A percentile compares a stretch with the other conserved stretches of the same genome.
These are phyloP conservation scores for Shiraia bambusicola DNA, from an alignment of 2,329 filamentous ascomycete species.

Conservation along the genomic window DNA sequence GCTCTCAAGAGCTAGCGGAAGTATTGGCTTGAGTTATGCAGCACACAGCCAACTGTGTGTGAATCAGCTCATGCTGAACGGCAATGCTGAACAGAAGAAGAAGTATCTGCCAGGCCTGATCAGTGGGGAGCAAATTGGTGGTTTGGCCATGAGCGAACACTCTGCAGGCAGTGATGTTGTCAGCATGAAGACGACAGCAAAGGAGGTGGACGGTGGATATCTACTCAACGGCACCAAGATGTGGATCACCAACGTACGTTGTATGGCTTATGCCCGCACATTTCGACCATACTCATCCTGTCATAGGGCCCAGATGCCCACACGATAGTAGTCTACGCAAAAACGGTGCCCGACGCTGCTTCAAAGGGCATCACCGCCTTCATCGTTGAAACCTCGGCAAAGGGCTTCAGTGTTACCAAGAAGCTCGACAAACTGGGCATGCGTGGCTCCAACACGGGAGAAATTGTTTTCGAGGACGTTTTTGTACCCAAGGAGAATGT, in stretches of 20 bases:
- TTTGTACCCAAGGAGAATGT: conserved; percentile 84
- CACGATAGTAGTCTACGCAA: conserved; percentile 92
- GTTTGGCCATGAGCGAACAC: conserved; percentile 92
- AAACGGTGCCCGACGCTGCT: conserved; percentile 76
- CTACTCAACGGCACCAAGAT: conserved; percentile 89
- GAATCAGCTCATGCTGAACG: conserved; percentile 94
- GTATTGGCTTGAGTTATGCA: conserved; percentile 87
- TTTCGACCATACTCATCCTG: background rate
- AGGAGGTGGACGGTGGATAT: conserved; percentile 79
- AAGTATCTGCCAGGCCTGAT: conserved; percentile 80
- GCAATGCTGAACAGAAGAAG: conserved; percentile 73
- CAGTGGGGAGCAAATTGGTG: conserved; percentile 77
- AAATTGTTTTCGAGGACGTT: conserved; percentile 85
- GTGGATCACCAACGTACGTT: conserved; percentile 91
- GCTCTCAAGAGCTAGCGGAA: conserved; percentile 81
- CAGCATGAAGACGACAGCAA: conserved; percentile 87
- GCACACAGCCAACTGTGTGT: conserved; percentile 96
- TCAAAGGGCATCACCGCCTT: conserved; percentile 96
- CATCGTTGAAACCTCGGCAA: conserved; percentile 69
- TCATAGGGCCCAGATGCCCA: conserved; percentile 80
- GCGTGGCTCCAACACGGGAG: conserved; percentile 94
- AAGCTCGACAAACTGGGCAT: conserved; percentile 99
- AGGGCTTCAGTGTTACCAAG: conserved; percentile 81
- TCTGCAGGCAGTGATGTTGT: conserved; percentile 92
- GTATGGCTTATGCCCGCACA: background rate